Base-by-base conservation (phyloP, 2,329 filamentous ascomycete genomes). In the Colletotrichum sp. region DNA sequence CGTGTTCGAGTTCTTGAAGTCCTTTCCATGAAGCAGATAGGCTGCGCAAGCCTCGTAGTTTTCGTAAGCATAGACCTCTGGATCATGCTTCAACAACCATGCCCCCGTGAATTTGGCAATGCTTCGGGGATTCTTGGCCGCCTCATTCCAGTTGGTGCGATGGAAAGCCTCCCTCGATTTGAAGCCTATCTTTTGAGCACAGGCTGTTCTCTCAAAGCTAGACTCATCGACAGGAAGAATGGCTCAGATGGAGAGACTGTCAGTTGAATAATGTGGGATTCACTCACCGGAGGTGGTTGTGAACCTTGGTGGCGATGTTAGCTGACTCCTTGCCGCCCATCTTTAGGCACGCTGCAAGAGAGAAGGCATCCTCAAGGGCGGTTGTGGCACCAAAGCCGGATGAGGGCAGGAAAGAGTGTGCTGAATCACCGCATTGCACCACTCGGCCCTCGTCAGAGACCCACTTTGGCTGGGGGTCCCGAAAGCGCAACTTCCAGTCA, bases 351-450 rank as follows among this genome's bases (percentile, higher is more conserved):
- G 82, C 77, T 3, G 84, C 84, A 4, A 87, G 76, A 8, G 83
- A 85, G 30, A 84, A 78, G 26, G 84, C 84, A 72, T 87, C 85
- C 67, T 87, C 85, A 48, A 87, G 85, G 2, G 85, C 85, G 77
- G 86, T 85, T 4, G 84, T 86, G 8, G 85, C 85, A 5, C 85
- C 85, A 71, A 86, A 86, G 26, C 84, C 84, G 0, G 84, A 86
- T 7, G 85, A 82, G 1, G 85, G 85, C 18, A 86, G 80, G 77
- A 85, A 85, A 0, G 84, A 82, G 78, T 87, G 85, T 5, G 85
- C 85, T 0, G 84, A 83, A 71, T 87, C 85, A n/a, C 85, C 85
- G 48, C 85, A 83, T 61, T 84, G 80, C n/a, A 86, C 79, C 3
- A 86, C 82, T 3, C 84, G 82, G 2, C 77, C 82, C 1, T 79